A percentile compares a stretch with the other conserved stretches of the same genome.
phyloP scores from a whole-genome alignment of 1,284 basidiomycete species.

The Ganoderma boninense region DNA sequence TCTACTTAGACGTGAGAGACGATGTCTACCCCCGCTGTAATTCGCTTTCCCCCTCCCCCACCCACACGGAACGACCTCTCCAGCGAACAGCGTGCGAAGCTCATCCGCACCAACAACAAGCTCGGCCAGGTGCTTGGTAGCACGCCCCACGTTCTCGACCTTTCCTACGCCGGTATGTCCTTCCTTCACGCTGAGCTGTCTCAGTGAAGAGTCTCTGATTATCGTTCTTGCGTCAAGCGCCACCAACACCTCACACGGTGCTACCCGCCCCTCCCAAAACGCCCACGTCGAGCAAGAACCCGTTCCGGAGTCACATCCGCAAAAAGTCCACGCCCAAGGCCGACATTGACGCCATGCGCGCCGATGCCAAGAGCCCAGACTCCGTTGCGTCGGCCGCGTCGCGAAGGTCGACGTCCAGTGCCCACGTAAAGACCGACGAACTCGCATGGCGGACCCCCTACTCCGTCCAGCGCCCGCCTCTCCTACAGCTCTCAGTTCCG shows the following conservation, averaged over 20 bases:
- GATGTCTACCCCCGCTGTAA: slow-evolving; percentile 35
- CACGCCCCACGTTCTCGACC: slow-evolving; percentile 66
- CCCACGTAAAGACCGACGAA: slow-evolving; percentile 26
- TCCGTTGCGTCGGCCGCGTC: slow-evolving; percentile 34
- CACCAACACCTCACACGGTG: not conserved
- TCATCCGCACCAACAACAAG: slow-evolving; percentile 67
- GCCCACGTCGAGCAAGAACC: slow-evolving; percentile 21
- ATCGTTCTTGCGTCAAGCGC: not conserved
- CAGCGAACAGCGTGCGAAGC: slow-evolving; percentile 58
- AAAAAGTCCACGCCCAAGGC: slow-evolving; percentile 30
- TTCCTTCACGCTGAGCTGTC: not conserved
- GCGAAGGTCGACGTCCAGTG: slow-evolving; percentile 26
- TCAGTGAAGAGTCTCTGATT: not conserved
- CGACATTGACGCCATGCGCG: slow-evolving; percentile 24
- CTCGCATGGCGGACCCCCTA: slow-evolving; percentile 35
- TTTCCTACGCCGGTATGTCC: slow-evolving; percentile 24
- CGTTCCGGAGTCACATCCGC: slow-evolving; percentile 27
- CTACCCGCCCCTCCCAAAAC: slow-evolving; percentile 20
- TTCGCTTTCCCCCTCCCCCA: slow-evolving; percentile 62
- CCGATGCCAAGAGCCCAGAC: slow-evolving; percentile 22
- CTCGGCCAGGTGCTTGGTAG: slow-evolving; percentile 66
- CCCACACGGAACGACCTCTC: slow-evolving; percentile 68
- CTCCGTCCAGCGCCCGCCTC: slow-evolving; percentile 33
- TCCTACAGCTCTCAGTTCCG: slow-evolving; percentile 32
- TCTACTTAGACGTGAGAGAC: slow-evolving; percentile 11